Percentiles rank a stretch among this genome's conserved stretches.
Evolutionary conservation across 306 rosid genomes (phyloP).

Genomic region (Malus asiatica): DNA sequence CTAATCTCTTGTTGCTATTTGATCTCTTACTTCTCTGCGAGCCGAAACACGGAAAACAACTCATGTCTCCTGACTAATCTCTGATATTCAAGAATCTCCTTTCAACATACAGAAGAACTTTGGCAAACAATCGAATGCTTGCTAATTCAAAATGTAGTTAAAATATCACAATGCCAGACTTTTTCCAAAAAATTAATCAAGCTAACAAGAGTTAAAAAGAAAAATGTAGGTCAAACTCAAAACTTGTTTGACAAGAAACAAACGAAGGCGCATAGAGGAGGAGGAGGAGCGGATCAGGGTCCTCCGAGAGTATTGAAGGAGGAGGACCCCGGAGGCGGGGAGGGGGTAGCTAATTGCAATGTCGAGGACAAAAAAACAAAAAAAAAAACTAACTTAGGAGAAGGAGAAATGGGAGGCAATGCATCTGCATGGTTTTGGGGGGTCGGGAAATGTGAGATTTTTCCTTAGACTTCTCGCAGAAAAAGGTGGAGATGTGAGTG

Average conservation of each 20-base stretch:
- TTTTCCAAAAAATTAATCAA: not conserved
- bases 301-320: slow-evolving; percentile 60
- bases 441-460: slow-evolving; percentile 22
- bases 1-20: slow-evolving; percentile 37
- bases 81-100: not conserved
- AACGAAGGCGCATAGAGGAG: not conserved
- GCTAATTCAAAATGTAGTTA: not conserved
- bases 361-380: slow-evolving; percentile 8
- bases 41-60: slow-evolving; percentile 74
- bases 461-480: slow-evolving; percentile 25
- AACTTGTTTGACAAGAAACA: not conserved
- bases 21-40: slow-evolving; percentile 48
- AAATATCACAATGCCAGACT: not conserved
- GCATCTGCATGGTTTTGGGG: slow-evolving; percentile 16
- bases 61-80: slow-evolving; percentile 30
- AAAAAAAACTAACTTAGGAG: slow-evolving; percentile 4
- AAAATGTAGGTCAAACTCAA: not conserved
- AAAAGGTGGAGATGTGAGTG: slow-evolving; percentile 34
- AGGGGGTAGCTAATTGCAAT: slow-evolving; percentile 8
- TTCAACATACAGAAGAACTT: not conserved
- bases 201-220: not conserved
- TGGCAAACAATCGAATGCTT: not conserved
- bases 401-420: not conserved
- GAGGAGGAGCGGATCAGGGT: slow-evolving; percentile 30
- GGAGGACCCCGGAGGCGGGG: slow-evolving; percentile 58